Evolutionary conservation across 768 basidiomycete genomes (phyloP).

Genomic region (Antrodiella citrinella): DNA sequence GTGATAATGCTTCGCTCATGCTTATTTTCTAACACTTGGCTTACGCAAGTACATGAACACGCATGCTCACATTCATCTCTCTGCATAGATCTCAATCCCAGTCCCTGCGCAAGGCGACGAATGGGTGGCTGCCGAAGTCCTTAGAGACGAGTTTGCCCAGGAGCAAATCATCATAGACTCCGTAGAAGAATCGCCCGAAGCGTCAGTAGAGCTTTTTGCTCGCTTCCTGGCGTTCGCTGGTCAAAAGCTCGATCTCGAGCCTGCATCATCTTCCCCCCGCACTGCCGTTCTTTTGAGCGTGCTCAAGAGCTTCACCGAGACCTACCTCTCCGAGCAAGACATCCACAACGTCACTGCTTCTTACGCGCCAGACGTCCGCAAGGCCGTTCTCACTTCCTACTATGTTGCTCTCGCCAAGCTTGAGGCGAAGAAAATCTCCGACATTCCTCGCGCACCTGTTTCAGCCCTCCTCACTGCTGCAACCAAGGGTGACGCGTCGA

Average conservation of each 20-base stretch:
- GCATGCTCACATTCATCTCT: not conserved
- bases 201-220: slow-evolving; percentile 70
- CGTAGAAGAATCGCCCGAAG: slow-evolving; percentile 49
- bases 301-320: slow-evolving; percentile 68
- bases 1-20: not conserved
- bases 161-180: slow-evolving; percentile 20
- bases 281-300: slow-evolving; percentile 64
- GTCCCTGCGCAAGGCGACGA: slow-evolving; percentile 74
- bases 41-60: not conserved
- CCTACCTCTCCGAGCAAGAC: slow-evolving; percentile 66
- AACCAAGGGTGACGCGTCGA: slow-evolving; percentile 50
- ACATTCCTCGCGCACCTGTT: slow-evolving; percentile 50
- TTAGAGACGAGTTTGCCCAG: slow-evolving; percentile 77
- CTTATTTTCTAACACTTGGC: not conserved
- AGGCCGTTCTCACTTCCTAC: slow-evolving; percentile 71
- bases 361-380: slow-evolving; percentile 70
- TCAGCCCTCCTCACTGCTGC: slow-evolving; percentile 67
- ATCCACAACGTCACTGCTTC: slow-evolving; percentile 74
- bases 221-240: slow-evolving; percentile 78
- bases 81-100: slow-evolving; percentile 80
- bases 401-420: slow-evolving; percentile 68
- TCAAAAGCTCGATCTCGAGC: slow-evolving; percentile 47
- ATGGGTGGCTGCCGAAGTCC: slow-evolving; percentile 90
- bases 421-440: slow-evolving; percentile 44
- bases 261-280: slow-evolving; percentile 44